A percentile compares a stretch with the other conserved stretches of the same genome.
Evolutionary conservation across 306 rosid genomes (phyloP).

Genomic region (Castanea crenata): DNA sequence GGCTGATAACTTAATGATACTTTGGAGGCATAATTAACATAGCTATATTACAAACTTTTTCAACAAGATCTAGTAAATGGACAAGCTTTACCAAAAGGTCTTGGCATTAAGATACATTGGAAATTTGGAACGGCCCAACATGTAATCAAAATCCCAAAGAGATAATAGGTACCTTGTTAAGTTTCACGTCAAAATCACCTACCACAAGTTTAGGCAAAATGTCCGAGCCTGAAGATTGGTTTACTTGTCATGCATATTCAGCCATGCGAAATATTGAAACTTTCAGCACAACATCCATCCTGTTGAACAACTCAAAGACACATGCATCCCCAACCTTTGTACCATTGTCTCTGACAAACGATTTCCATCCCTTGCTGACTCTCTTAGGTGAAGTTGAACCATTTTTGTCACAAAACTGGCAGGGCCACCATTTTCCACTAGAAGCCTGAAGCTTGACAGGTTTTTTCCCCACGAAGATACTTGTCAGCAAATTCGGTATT

Average conservation of each 20-base stretch:
- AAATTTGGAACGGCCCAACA: too few species aligned
- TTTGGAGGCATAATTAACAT: too few species aligned
- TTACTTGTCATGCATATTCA: neutral
- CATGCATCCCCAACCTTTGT: slow-evolving; percentile 33
- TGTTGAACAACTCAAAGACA: slow-evolving; percentile 28
- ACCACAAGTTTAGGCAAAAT: neutral
- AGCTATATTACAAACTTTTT: too few species aligned
- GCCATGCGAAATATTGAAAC: slow-evolving; percentile 19
- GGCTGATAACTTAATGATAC: too few species aligned
- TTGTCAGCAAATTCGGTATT: neutral
- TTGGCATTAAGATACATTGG: too few species aligned
- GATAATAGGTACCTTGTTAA: too few species aligned
- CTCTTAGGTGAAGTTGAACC: neutral
- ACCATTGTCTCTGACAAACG: slow-evolving; percentile 6
- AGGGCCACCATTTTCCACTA: neutral
- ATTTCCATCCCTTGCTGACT: slow-evolving; percentile 20
- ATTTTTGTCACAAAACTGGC: neutral
- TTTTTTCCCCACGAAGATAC: neutral
- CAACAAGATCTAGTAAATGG: too few species aligned
- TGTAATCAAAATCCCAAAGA: too few species aligned
- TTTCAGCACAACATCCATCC: slow-evolving; percentile 1
- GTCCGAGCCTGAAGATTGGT: neutral
- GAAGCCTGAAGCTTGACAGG: slow-evolving; percentile 1
- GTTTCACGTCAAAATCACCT: too few species aligned
- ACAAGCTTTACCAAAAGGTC: too few species aligned